These are phyloP conservation scores for Gloeostereum incarnatum DNA, from an alignment of 768 basidiomycete species.

Conservation along the genomic window DNA sequence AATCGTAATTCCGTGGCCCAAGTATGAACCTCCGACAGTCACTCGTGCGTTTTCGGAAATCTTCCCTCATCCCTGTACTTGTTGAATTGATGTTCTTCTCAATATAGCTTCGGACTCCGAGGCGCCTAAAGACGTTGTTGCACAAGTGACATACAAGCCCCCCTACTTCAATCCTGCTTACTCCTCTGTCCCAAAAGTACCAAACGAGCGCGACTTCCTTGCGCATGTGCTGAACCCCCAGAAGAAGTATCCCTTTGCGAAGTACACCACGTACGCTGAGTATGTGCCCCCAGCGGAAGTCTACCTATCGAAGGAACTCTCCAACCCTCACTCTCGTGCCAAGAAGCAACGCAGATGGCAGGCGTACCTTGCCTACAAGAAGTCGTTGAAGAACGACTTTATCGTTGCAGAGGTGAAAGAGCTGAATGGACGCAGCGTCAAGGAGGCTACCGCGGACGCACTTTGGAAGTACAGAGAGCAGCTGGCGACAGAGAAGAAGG, in stretches of 20 bases:
- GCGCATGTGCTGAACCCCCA: slow-evolving; percentile 46
- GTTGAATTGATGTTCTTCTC: neutral
- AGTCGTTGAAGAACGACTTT: slow-evolving; percentile 41
- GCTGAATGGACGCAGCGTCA: slow-evolving; percentile 48
- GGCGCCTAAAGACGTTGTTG: slow-evolving; percentile 50
- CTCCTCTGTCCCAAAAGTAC: slow-evolving; percentile 25
- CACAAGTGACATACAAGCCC: slow-evolving; percentile 62
- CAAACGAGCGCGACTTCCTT: slow-evolving; percentile 50
- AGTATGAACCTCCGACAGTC: slow-evolving; percentile 26
- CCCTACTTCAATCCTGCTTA: slow-evolving; percentile 37
- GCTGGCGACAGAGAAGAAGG: slow-evolving; percentile 47
- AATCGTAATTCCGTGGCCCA: slow-evolving; percentile 66
- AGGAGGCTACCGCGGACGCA: slow-evolving; percentile 66
- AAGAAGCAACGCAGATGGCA: slow-evolving; percentile 79
- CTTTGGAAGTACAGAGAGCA: slow-evolving; percentile 63
- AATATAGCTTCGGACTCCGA: slow-evolving; percentile 51
- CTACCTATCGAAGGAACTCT: slow-evolving; percentile 58
- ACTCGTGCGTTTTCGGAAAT: slow-evolving; percentile 26
- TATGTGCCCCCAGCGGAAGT: slow-evolving; percentile 54
- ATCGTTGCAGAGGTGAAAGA: slow-evolving; percentile 44
- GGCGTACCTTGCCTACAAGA: slow-evolving; percentile 35
- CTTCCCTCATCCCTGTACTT: neutral
- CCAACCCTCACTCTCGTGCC: slow-evolving; percentile 76
- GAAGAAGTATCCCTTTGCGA: slow-evolving; percentile 26
- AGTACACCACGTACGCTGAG: no score